Conservation (phyloP, 192 early-diverging fungal genomes). For the Pilobolus umbonatus region DNA sequence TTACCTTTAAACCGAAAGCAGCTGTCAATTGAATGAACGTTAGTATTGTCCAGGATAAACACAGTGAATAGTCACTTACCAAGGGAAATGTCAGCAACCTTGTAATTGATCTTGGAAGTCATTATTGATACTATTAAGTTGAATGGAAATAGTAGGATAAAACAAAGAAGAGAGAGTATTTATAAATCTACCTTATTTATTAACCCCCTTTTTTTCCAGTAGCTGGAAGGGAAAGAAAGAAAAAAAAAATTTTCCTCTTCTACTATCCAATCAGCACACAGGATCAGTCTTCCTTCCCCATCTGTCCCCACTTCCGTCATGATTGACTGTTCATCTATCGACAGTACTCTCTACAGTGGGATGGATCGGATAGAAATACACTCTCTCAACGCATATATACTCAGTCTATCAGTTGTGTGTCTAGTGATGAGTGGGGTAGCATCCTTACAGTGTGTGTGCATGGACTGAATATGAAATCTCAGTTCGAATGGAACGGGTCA, state of each 20-base stretch:
- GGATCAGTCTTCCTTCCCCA: background rate
- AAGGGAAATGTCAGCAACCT: slow-evolving; percentile 86
- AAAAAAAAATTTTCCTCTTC: slow-evolving; percentile 13
- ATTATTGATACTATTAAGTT: background rate
- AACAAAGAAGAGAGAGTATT: slow-evolving; percentile 1
- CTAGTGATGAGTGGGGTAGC: background rate
- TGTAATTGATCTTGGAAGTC: slow-evolving; percentile 25
- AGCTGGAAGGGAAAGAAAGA: background rate
- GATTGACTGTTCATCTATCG: no score
- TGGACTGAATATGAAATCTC: background rate
- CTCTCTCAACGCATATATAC: background rate
- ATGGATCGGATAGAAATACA: background rate
- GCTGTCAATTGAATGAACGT: slow-evolving; percentile 39
- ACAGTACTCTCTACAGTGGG: background rate
- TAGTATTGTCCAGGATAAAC: background rate
- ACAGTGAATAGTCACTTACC: slow-evolving; percentile 65
- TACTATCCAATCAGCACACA: background rate
- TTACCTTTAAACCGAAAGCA: slow-evolving; percentile 97
- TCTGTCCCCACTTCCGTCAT: background rate
- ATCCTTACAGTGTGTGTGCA: background rate
- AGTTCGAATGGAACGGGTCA: slow-evolving; percentile 4
- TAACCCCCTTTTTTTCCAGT: background rate
- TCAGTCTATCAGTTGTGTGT: no score
- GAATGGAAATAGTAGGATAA: slow-evolving; percentile 5
- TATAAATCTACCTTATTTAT: background rate